Evolutionary conservation across 768 basidiomycete genomes (phyloP).

Genomic region (Boletus sensibilis): DNA sequence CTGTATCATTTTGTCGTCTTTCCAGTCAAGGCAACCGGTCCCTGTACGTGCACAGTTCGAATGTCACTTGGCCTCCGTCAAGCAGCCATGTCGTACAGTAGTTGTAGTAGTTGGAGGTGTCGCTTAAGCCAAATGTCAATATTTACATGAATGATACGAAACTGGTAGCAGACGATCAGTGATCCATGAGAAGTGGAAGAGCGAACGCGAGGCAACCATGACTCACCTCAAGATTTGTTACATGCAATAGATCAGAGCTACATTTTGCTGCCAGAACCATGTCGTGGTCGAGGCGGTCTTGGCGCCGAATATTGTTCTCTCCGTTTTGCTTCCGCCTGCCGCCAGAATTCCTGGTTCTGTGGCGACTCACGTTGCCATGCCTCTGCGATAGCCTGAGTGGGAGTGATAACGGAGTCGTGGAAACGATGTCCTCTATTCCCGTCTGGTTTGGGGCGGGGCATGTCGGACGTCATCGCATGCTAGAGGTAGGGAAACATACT

Average conservation of each 20-base stretch:
- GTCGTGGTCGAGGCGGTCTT: conserved; percentile 35
- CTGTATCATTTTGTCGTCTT: conserved; percentile 18
- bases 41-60: conserved; percentile 12
- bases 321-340: conserved; percentile 49
- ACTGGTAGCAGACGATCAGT: conserved; percentile 8
- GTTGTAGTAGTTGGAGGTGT: conserved; percentile 15
- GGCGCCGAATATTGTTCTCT: conserved; percentile 45
- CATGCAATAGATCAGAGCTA: conserved; percentile 31
- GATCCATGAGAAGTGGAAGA: neutral
- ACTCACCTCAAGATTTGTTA: conserved; percentile 20
- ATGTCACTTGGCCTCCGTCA: conserved; percentile 9
- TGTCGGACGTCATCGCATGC: conserved; percentile 38
- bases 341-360: conserved; percentile 61
- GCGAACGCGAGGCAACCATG: neutral
- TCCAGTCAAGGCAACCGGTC: conserved; percentile 10
- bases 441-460: conserved; percentile 36
- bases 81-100: conserved; percentile 27
- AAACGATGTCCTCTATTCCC: conserved; percentile 29
- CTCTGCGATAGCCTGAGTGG: conserved; percentile 63
- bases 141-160: conserved; percentile 36
- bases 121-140: conserved; percentile 22
- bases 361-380: conserved; percentile 65
- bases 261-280: conserved; percentile 52
- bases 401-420: conserved; percentile 38
- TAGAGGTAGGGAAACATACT: conserved; percentile 31